phyloP scores from a whole-genome alignment of 441 rosid species.

The Flueggea neowawraea region DNA sequence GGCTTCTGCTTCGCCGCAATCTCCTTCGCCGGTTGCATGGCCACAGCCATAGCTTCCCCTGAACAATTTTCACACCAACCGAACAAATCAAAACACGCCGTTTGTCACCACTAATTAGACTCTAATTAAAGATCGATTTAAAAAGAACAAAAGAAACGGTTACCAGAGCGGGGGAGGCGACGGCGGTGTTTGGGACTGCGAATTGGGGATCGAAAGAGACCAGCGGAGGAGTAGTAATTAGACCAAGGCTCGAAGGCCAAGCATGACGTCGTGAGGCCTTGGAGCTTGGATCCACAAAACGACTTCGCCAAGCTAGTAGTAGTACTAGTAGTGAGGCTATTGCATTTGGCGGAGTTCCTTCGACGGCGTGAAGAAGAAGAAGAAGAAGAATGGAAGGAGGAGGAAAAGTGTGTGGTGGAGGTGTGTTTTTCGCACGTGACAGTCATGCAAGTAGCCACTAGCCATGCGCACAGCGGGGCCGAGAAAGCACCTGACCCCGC shows the following conservation, averaged over 20 bases:
- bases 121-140: neutral
- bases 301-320: conserved; percentile 5
- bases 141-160: too few relatives aligned
- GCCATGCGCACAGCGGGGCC: conserved; percentile 90
- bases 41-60: conserved; percentile 74
- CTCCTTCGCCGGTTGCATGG: conserved; percentile 65
- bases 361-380: neutral
- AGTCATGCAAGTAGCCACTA: conserved; percentile 96
- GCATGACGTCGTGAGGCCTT: conserved; percentile 56
- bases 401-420: neutral
- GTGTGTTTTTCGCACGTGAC: conserved; percentile 39
- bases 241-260: conserved; percentile 71
- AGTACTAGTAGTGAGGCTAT: conserved; percentile 11
- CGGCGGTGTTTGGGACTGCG: neutral
- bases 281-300: conserved; percentile 50
- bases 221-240: conserved; percentile 41
- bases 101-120: too few relatives aligned
- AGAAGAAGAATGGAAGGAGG: neutral
- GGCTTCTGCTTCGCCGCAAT: conserved; percentile 54
- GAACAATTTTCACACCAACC: neutral
- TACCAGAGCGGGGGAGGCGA: too few relatives aligned
- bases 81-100: neutral
- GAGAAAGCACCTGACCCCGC: too few relatives aligned
- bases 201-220: conserved; percentile 48
- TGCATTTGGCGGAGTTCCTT: neutral